A percentile compares a stretch with the other conserved stretches of the same genome.
phyloP scores from a whole-genome alignment of 2,329 filamentous ascomycete genomes.

The Calonectria naviculata region DNA sequence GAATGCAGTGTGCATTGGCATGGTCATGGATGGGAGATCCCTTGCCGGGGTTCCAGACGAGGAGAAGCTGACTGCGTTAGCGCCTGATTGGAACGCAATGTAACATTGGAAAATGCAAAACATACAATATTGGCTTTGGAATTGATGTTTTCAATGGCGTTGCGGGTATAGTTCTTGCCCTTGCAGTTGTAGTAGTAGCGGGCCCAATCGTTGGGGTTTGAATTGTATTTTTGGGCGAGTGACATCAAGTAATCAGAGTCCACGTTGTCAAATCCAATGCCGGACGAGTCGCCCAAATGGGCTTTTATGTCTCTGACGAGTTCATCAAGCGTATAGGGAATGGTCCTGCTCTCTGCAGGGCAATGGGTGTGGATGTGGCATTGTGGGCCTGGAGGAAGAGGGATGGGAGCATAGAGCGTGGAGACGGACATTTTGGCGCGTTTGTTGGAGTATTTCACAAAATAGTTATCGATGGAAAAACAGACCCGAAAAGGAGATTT shows the following conservation, averaged over 20 bases:
- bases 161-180: conserved; percentile 18
- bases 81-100: too few species aligned
- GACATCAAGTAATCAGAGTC: conserved; percentile 11
- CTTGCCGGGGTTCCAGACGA: conserved; percentile 17
- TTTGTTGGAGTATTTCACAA: background rate
- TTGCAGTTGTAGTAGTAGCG: conserved; percentile 20
- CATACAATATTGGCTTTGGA: conserved; percentile 17
- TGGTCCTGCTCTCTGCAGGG: background rate
- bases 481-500: background rate
- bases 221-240: conserved; percentile 9
- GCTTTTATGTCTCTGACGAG: conserved; percentile 7
- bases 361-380: background rate
- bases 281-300: conserved; percentile 6
- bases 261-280: conserved; percentile 8
- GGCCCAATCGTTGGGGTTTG: conserved; percentile 17
- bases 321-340: background rate
- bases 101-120: background rate
- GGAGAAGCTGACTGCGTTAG: background rate
- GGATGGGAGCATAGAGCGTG: background rate
- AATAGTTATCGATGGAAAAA: too few species aligned
- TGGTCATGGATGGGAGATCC: conserved; percentile 21
- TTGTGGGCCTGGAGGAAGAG: background rate
- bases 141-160: conserved; percentile 21
- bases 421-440: conserved; percentile 2
- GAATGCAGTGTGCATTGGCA: conserved; percentile 17